Percentiles rank a stretch among this genome's conserved stretches.
Conservation (phyloP, 768 basidiomycete genomes). For the Hygrophoropsis aurantiaca region DNA sequence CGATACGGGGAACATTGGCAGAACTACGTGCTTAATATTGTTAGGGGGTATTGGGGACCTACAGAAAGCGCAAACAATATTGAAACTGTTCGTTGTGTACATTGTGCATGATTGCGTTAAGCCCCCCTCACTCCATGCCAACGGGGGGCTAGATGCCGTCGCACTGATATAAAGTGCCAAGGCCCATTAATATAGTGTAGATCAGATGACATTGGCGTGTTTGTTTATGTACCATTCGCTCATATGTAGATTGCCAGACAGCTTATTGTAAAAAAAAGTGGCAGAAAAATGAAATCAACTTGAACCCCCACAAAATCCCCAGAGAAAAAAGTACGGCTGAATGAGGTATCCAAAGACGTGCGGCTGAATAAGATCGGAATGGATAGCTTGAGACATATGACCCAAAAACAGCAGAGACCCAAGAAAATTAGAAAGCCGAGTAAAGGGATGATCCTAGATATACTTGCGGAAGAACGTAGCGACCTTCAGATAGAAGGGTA, state of each 20-base stretch:
- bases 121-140: no score
- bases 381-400: conserved; percentile 5
- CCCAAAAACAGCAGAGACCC: conserved; percentile 21
- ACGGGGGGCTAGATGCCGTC: no score
- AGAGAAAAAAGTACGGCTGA: background rate
- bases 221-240: no score
- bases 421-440: conserved; percentile 14
- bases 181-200: no score
- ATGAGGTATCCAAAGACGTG: background rate
- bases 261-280: background rate
- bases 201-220: no score
- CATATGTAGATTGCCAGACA: background rate
- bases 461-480: conserved; percentile 46
- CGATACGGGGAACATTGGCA: no score
- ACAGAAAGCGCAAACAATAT: no score
- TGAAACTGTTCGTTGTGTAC: no score
- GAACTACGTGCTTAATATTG: no score
- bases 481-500: conserved; percentile 47
- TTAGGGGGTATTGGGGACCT: no score
- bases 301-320: conserved; percentile 6
- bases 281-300: background rate
- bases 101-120: no score
- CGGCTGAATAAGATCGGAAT: background rate
- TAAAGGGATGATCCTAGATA: conserved; percentile 25
- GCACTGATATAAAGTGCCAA: no score